Evolutionary conservation across 2,329 filamentous ascomycete species (phyloP), one percentile per base, ranked within the genome.

Genomic region (Paraphaeosphaeria sporulosa): DNA sequence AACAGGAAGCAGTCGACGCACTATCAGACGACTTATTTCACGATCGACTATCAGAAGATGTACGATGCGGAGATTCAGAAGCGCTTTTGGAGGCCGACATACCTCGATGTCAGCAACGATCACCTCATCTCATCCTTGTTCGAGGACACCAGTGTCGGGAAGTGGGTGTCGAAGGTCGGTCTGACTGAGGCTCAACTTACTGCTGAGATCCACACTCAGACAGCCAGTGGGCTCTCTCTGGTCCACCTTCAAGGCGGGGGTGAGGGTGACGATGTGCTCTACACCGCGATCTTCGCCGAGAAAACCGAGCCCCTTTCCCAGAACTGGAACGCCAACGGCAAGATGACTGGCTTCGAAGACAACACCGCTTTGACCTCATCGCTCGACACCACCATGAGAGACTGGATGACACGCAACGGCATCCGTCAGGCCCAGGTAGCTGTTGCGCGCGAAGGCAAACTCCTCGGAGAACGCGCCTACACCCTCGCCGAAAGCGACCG

Each of bases 371-470:
- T 61, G 23, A 63, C 49, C 30, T 21, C 55, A 7, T 55, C 44
- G 27, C 19, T 70, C 38, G 64, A 70, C 27, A 1, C 58, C 40
- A 25, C 62, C 7, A 65, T 71, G 58, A 54, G 60, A n/a, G 44
- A 47, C 3, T 71, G 68, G 56, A 71, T 71, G 67, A 57, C 59
- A 32, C 47, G 32, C 4, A 64, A 56, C 54, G 63, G 67, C 36
- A 62, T 71, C 23, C 62, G 68, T 15, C 69, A 71, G 59, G 67
- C 67, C 2, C 69, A 71, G 58, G 60, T 71, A 30, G 61, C 69
- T 27, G 60, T 64, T 27, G 63, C 64, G 1, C 21, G 58, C 38
- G 65, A 71, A 25, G 67, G 69, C n/a, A 65, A 54, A 12, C 25
- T 67, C 19, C 19, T 70, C 17, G 62, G 61, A 9, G 61, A 66